Percentiles rank a stretch among this genome's conserved stretches.
phyloP scores from a whole-genome alignment of 768 basidiomycete genomes.

The Psilocybe cyanescens region DNA sequence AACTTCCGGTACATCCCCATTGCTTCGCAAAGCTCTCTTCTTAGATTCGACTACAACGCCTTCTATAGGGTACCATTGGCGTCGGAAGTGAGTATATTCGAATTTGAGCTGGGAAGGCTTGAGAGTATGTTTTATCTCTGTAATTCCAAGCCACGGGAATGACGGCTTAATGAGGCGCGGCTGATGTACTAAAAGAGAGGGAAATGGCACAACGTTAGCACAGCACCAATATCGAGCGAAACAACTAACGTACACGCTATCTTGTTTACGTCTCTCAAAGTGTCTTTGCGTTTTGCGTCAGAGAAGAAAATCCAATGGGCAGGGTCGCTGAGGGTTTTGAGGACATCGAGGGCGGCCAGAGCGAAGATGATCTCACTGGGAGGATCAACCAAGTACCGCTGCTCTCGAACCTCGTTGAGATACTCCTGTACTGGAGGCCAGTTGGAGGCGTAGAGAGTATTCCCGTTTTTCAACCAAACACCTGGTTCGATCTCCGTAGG shows the following conservation, averaged over 20 bases:
- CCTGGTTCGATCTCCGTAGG: conserved; percentile 38
- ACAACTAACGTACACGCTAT: conserved; percentile 48
- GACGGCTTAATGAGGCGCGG: conserved; percentile 41
- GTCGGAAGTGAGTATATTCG: conserved; percentile 20
- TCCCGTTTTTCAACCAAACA: conserved; percentile 41
- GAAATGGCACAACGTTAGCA: conserved; percentile 2
- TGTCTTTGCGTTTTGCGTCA: conserved; percentile 45
- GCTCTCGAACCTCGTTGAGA: conserved; percentile 44
- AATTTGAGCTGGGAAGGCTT: conserved; percentile 22
- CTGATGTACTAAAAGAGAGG: conserved; percentile 34
- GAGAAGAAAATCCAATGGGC: conserved; percentile 67
- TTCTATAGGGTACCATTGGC: conserved; percentile 26
- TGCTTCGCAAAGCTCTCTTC: conserved; percentile 27
- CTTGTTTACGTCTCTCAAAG: conserved; percentile 56
- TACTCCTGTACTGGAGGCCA: conserved; percentile 53
- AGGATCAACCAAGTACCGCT: conserved; percentile 39
- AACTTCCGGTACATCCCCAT: conserved; percentile 17
- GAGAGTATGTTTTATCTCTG: neutral
- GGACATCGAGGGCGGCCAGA: conserved; percentile 64
- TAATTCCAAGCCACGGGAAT: conserved; percentile 47
- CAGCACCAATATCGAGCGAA: neutral
- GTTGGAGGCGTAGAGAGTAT: conserved; percentile 46
- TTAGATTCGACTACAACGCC: conserved; percentile 14
- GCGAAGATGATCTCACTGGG: conserved; percentile 52
- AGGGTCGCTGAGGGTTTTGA: conserved; percentile 55